Base-by-base conservation (phyloP, 805 yeast genomes). In the Lachancea sp. region DNA sequence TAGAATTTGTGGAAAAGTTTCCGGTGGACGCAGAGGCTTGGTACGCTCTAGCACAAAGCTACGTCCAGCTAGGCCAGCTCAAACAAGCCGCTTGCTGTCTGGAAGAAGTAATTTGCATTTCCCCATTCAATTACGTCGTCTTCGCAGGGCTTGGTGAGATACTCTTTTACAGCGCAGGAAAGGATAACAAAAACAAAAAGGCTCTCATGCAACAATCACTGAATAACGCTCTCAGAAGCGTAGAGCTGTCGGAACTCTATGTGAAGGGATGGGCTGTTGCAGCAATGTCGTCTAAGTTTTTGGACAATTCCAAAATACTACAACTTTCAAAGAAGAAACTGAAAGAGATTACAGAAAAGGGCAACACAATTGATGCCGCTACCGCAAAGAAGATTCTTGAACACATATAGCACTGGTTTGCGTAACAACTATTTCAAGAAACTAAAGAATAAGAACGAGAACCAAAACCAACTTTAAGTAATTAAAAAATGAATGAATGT, bases 1-100 rank as follows among this genome's bases (percentile, higher is more conserved):
- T 55, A 18, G 44, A 50, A 10, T 38, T 65, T 17, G 45, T 56
- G 17, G 67, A 65, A 22, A 55, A 59, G 45, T 61, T 62, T 53
- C 96, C 97, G 1, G 61, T 81, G 17, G 98, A 93, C 62, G 68
- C 77, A 2, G 80, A 83, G 50, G 68, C 84, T 2, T 88, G 95
- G 95, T 72, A 79, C 39, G 95, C 86, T 62, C 69, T 89, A 45
- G 83, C 80, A 3, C 77, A 78, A 31, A 68, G 75, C n/a, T 91
- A 91, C 59, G 63, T 63, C 19, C 60, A 67, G 12, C 49, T 73
- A 8, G 89, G 89, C 1, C 79, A 81, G 56, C 80, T 75, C 52
- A 82, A 78, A 30, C 79, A 81, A 54, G 82, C 93, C 0, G 72
- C 84, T 5, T 78, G 73, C 59, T 72, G 86, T 45, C 72, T 75